A percentile compares a stretch with the other conserved stretches of the same genome.
phyloP scores from a whole-genome alignment of 768 basidiomycete genomes.

The Psilocybe subaeruginosa region DNA sequence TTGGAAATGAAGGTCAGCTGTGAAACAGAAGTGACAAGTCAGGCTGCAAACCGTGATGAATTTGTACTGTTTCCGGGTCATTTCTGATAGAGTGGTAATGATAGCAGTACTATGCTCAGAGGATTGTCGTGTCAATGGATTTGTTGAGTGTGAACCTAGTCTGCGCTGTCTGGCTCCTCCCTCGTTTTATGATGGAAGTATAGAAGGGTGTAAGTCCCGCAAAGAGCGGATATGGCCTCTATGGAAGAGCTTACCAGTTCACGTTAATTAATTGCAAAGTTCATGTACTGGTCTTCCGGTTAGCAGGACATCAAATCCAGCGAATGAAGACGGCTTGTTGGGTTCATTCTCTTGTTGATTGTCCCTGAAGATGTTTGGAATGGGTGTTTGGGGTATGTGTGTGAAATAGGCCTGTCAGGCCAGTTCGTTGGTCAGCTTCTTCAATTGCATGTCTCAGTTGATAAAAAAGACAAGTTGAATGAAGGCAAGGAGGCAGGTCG shows the following conservation, averaged over 20 bases:
- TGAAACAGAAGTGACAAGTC: no score
- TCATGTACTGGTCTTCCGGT: no score
- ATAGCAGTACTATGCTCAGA: no score
- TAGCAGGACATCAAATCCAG: background rate
- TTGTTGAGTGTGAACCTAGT: no score
- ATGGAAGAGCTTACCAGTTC: background rate
- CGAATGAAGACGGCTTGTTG: background rate
- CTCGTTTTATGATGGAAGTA: no score
- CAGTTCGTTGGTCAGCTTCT: slow-evolving; percentile 2
- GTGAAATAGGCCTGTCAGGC: slow-evolving; percentile 13
- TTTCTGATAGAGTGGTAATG: no score
- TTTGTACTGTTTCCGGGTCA: no score
- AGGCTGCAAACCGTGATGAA: no score
- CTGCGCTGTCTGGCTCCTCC: no score
- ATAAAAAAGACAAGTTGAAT: background rate
- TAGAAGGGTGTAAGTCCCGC: background rate
- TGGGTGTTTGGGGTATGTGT: background rate
- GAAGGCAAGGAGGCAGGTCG: background rate
- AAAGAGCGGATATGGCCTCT: background rate
- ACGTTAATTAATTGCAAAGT: background rate
- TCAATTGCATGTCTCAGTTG: background rate
- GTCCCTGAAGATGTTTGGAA: background rate
- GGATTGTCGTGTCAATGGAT: no score
- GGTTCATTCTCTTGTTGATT: background rate
- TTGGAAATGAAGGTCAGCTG: no score